These are phyloP conservation scores for Puccinia novopanici DNA, from an alignment of 1,284 basidiomycete genomes.

Conservation along the genomic window DNA sequence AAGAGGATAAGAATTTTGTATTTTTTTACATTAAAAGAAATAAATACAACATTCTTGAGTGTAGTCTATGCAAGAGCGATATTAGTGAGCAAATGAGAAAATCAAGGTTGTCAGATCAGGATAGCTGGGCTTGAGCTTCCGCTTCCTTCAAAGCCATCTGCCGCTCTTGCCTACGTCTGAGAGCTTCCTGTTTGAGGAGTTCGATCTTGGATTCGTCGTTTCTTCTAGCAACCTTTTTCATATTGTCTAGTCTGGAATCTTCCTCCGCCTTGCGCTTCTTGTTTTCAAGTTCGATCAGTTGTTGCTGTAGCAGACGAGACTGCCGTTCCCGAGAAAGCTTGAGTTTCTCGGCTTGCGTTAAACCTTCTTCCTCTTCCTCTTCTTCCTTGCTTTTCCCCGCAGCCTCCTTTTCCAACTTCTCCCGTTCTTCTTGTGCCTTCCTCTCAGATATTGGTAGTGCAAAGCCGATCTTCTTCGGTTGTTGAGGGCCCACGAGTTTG, in stretches of 20 bases:
- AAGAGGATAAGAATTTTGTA: neutral
- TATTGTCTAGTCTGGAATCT: slow-evolving; percentile 22
- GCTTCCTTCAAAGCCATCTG: slow-evolving; percentile 13
- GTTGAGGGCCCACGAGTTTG: slow-evolving; percentile 37
- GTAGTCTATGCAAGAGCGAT: neutral
- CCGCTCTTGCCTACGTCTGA: slow-evolving; percentile 32
- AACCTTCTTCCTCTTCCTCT: slow-evolving; percentile 35
- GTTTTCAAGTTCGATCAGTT: slow-evolving; percentile 39
- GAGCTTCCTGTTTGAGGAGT: slow-evolving; percentile 39
- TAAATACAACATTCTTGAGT: neutral
- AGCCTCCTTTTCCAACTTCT: slow-evolving; percentile 20
- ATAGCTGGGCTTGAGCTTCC: neutral
- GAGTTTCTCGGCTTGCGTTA: slow-evolving; percentile 43
- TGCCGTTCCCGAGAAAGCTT: slow-evolving; percentile 47
- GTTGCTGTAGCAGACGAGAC: slow-evolving; percentile 44
- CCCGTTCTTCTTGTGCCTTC: slow-evolving; percentile 27
- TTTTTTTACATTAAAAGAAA: neutral
- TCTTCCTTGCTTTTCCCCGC: neutral
- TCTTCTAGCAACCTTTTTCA: slow-evolving; percentile 42
- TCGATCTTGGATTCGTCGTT: slow-evolving; percentile 46
- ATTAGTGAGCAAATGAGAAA: neutral
- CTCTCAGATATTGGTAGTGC: slow-evolving; percentile 45
- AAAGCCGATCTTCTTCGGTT: slow-evolving; percentile 42
- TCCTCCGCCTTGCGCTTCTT: slow-evolving; percentile 46
- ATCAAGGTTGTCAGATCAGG: neutral